Evolutionary conservation across 192 early-diverging fungal species (phyloP).

Genomic region (Rhizophagus sp.): DNA sequence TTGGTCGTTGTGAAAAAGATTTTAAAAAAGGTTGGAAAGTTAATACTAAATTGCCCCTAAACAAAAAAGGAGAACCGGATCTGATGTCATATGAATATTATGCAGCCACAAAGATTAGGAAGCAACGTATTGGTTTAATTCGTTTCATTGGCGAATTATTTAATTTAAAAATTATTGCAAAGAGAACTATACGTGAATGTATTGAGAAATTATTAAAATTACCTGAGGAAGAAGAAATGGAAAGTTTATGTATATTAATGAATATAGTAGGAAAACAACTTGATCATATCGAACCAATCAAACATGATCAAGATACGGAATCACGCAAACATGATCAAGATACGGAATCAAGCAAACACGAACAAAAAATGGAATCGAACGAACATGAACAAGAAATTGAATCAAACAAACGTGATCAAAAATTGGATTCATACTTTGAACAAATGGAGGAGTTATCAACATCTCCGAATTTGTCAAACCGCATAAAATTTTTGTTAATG

Average conservation of each 20-base stretch:
- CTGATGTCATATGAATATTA: conserved; percentile 62
- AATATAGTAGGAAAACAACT: conserved; percentile 84
- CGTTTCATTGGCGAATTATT: conserved; percentile 96
- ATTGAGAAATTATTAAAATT: conserved; percentile 75
- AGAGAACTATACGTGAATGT: conserved; percentile 93
- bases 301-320: too few relatives aligned
- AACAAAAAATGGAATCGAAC: too few relatives aligned
- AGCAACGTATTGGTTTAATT: conserved; percentile 89
- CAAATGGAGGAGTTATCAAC: conserved; percentile 75
- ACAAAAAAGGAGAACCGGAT: too few relatives aligned
- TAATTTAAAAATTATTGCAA: conserved; percentile 84
- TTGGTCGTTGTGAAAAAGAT: too few relatives aligned
- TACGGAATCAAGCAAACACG: too few relatives aligned
- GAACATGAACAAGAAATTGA: too few relatives aligned
- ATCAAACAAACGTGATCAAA: too few relatives aligned
- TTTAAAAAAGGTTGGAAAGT: too few relatives aligned
- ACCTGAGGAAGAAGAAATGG: conserved; percentile 94
- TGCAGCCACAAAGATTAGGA: conserved; percentile 86
- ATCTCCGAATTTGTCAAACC: conserved; percentile 60
- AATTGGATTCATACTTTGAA: conserved; percentile 69
- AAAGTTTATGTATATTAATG: conserved; percentile 90
- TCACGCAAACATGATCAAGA: too few relatives aligned
- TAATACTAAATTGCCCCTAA: too few relatives aligned
- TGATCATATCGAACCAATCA: conserved; percentile 47
- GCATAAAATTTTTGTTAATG: conserved; percentile 89